Conservation (phyloP, 805 yeast genomes). For the Pichia cabralensis region DNA sequence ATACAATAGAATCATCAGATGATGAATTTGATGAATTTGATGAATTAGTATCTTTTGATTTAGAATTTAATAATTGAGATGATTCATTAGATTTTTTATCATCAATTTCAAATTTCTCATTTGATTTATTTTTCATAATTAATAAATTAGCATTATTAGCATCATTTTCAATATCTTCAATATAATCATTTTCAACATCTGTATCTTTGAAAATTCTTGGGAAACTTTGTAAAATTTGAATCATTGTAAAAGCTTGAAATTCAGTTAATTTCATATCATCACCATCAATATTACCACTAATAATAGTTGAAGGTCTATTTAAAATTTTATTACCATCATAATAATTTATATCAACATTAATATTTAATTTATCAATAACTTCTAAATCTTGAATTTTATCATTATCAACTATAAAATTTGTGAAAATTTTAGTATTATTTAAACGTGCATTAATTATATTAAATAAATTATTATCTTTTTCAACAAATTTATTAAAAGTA, state of each 20-base stretch:
- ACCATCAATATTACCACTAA: constrained; percentile 53
- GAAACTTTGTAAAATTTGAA: constrained; percentile 45
- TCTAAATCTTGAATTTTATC: constrained; percentile 43
- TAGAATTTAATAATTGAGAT: neutral
- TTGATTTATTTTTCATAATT: constrained; percentile 13
- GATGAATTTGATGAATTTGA: neutral
- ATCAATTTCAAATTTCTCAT: neutral
- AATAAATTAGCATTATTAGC: constrained; percentile 54
- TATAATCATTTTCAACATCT: constrained; percentile 30
- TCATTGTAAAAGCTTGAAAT: constrained; percentile 50
- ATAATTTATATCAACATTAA: constrained; percentile 50
- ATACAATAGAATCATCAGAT: constrained; percentile 2
- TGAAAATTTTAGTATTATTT: constrained; percentile 57
- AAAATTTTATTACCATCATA: constrained; percentile 29
- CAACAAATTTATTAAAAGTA: constrained; percentile 47
- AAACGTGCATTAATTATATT: constrained; percentile 63
- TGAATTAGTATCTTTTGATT: neutral
- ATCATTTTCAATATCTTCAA: constrained; percentile 50
- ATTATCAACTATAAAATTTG: constrained; percentile 40
- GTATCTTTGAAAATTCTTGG: constrained; percentile 41
- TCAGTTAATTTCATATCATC: constrained; percentile 62
- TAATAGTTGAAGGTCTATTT: constrained; percentile 38
- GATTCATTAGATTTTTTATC: neutral
- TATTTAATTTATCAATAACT: constrained; percentile 56
- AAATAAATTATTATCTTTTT: constrained; percentile 22